Evolutionary conservation across 768 basidiomycete genomes (phyloP), one percentile per base, ranked within the genome.

Genomic region (Lepiota brunneoincarnata): DNA sequence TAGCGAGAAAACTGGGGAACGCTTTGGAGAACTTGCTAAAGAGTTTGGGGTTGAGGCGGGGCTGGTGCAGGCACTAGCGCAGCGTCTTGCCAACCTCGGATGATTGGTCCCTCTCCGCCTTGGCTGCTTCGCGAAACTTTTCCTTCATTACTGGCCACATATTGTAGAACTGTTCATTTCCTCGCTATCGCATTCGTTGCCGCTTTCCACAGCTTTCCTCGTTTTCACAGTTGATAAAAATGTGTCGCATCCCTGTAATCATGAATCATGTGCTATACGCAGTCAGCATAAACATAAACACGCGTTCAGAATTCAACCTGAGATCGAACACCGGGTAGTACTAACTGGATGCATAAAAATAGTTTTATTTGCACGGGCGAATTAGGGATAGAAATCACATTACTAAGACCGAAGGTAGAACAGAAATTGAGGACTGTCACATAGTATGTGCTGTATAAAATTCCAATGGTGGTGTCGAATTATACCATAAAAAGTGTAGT

Each of bases 1-100:
- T 28, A 37, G 39, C 6, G 49, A 43, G n/a, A 31, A 48, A 18
- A 41, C 56, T 15, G 41, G 54, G 1, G 43, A 46, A n/a, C 35
- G 44, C 37, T 58, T 60, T 45, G 57, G 36, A 23, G 76, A 78
- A 20, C 75, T 90, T n/a, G 87, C 88, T 20, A 76, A 75, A 59
- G 88, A 89, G 65, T 89, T 89, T 56, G 87, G 87, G n/a, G 75
- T 89, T 18, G 83, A 87, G 50, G 72, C 87, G 28, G 76, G 83
- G 39, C 64, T 89, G 23, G 80, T 89, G 41, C 79, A 87, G 62
- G 84, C 84, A 2, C 76, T 89, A 41, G 83, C 80, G 37, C 82
- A 86, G 57, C 77, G 86, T 46, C 72, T 89, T 36, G 67, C 68
- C 38, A 63, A 59, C 21, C 41, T 61, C 20, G 18, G 47, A 20